Base-by-base conservation (phyloP, 257 asterid species). In the Lycium ferocissimum region DNA sequence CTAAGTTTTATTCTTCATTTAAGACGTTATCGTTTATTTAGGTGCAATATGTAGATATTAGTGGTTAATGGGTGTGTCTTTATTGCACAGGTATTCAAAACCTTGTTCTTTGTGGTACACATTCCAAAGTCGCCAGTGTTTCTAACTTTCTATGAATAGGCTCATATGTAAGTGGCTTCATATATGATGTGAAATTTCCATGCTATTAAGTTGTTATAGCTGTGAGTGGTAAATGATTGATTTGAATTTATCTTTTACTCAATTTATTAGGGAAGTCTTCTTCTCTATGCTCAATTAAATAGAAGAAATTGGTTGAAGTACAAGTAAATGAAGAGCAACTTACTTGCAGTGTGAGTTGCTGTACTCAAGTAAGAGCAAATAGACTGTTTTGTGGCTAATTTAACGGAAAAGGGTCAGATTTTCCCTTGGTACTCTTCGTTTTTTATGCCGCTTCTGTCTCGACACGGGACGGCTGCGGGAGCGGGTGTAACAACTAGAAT, bases 1-100 rank as follows among this genome's bases (percentile, higher is more conserved):
- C 9, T 11, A 45, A 26, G 11, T 73, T 26, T 47, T n/a, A 9
- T 72, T 20, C 56, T n/a, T 72, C 58, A 9, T 22, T 45, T 72
- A 72, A 45, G n/a, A 45, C 11, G 8, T n/a, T 11, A 73, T 20
- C n/a, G 18, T 11, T 49, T 73, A 73, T 45, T 72, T 43, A 45
- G 80, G 80, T 73, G 80, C 35, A 45, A 45, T 72, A 45, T n/a
- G 80, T 72, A 9, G 80, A 72, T 72, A 72, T 72, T 72, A 45
- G 57, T 73, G 59, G 80, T 20, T 73, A 47, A 73, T 73, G 7
- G 81, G 58, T 45, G 59, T 5, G 3, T 73, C 58, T 73, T 73
- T n/a, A 45, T 73, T 72, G 40, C 40, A 14, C 38, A 11, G 53
- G 43, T 75, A 75, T 6, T 20, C 40, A 17, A 6, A 75, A 75